Evolutionary conservation across 345 rosid genomes (phyloP), one percentile per base, ranked within the genome.

Genomic region (Melastoma malabathricum): DNA sequence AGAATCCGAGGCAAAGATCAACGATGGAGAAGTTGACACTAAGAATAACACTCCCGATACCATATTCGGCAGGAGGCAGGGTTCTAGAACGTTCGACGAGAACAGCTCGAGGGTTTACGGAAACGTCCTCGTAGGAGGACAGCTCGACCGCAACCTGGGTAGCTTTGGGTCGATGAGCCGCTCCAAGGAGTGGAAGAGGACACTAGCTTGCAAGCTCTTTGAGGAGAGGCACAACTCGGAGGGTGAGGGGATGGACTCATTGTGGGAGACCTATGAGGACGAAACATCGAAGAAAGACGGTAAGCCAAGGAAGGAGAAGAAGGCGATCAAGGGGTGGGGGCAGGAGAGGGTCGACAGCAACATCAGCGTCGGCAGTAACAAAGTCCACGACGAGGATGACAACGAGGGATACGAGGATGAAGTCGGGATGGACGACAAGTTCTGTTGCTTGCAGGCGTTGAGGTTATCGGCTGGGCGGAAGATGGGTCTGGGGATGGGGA

Each of bases 101-200:
- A 58, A 54, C 50, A 20, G 66, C 13, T 63, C 66, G 76, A 46
- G 53, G n/a, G 18, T 22, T 0, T 34, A 47, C 12, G 44, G n/a
- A 9, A 23, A 47, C 3, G 8, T 15, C 25, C 18, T 13, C 43
- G 38, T 20, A 38, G 39, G 43, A 14, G 47, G 20, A 31, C 47
- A 38, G 39, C 34, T 34, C 12, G 12, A 34, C 41, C 12, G 41
- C 41, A 34, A 47, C 55, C 73, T 77, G 0, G 77, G 72, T 52
- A 80, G 82, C 64, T 79, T 60, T 15, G 92, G 94, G 48, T 84
- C 98, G 23, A 86, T 82, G 88, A 84, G 89, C 61, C 79, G 65
- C 55, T 93, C 82, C 23, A 87, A 82, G 55, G 98, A 92, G 64
- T 86, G 98, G 98, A 86, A 79, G 49, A 80, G 98, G 74, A 92